Evolutionary conservation across 306 rosid genomes (phyloP).

Genomic region (Quercus bicolor): DNA sequence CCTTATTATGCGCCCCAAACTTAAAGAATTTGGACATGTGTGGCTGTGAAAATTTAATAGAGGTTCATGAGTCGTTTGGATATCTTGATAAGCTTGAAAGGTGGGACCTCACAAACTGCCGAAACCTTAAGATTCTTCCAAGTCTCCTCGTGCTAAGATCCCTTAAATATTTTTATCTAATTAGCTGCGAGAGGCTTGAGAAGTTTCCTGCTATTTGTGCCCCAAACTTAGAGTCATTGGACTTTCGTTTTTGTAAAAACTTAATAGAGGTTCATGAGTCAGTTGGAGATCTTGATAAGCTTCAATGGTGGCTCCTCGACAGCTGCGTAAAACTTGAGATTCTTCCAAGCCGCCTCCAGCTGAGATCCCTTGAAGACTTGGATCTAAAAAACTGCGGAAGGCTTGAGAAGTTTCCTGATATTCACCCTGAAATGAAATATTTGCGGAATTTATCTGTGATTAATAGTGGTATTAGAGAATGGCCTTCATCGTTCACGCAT

Average conservation of each 20-base stretch:
- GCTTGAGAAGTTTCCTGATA: too few relatives aligned
- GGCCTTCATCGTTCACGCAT: neutral
- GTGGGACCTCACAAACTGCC: accelerated
- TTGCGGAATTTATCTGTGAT: accelerated
- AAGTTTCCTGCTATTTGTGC: neutral
- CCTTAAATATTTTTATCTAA: too few relatives aligned
- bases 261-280: constrained; percentile 12
- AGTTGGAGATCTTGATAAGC: constrained; percentile 7
- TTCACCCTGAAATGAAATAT: too few relatives aligned
- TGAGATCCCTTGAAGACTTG: accelerated
- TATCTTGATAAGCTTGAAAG: neutral
- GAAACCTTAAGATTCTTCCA: too few relatives aligned
- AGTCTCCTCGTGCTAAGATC: too few relatives aligned
- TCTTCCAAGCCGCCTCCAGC: too few relatives aligned
- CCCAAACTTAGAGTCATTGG: neutral
- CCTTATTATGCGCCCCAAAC: neutral
- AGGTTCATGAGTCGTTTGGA: constrained; percentile 8
- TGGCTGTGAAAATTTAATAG: constrained; percentile 3
- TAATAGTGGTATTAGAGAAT: too few relatives aligned
- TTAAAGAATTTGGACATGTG: neutral
- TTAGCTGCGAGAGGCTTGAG: too few relatives aligned
- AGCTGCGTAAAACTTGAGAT: too few relatives aligned
- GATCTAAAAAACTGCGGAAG: accelerated
- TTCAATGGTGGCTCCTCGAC: accelerated
- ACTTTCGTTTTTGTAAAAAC: neutral